These are phyloP conservation scores for Pelargonium cotyledonis DNA, from an alignment of 441 rosid genomes.

Conservation along the genomic window DNA sequence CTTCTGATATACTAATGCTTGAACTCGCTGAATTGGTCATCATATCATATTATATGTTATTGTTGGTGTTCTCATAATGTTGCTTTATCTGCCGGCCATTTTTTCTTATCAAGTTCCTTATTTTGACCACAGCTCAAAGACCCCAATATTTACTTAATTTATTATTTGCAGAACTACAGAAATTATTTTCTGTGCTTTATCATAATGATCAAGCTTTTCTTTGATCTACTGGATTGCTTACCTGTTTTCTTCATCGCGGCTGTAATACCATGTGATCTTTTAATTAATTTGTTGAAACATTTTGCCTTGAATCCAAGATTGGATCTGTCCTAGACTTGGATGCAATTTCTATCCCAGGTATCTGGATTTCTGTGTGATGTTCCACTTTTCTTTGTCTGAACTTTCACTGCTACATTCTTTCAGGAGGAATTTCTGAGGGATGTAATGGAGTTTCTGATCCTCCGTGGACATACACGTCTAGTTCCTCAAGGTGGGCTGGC, in stretches of 20 bases:
- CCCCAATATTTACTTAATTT: not conserved
- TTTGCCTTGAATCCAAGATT: not conserved
- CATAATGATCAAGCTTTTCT: not conserved
- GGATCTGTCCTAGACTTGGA: not conserved
- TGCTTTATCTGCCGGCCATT: not conserved
- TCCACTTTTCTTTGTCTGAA: not conserved
- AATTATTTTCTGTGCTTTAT: too few species aligned
- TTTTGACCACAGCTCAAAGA: not conserved
- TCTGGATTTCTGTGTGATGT: too few species aligned
- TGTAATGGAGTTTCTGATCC: not conserved
- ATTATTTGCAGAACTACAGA: not conserved
- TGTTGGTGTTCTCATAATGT: not conserved
- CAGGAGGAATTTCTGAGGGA: constrained; percentile 68
- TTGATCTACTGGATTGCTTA: not conserved
- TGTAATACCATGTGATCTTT: not conserved
- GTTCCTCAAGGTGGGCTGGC: not conserved
- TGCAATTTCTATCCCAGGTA: not conserved
- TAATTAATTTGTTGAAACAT: not conserved
- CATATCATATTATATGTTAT: not conserved
- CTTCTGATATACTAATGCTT: too few species aligned
- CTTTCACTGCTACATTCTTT: constrained; percentile 13
- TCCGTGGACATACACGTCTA: constrained; percentile 1
- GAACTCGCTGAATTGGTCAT: too few species aligned
- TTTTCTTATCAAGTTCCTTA: too few species aligned
- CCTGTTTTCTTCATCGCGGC: not conserved